Evolutionary conservation across 2,329 filamentous ascomycete genomes (phyloP).

Genomic region (Botryotinia convoluta): DNA sequence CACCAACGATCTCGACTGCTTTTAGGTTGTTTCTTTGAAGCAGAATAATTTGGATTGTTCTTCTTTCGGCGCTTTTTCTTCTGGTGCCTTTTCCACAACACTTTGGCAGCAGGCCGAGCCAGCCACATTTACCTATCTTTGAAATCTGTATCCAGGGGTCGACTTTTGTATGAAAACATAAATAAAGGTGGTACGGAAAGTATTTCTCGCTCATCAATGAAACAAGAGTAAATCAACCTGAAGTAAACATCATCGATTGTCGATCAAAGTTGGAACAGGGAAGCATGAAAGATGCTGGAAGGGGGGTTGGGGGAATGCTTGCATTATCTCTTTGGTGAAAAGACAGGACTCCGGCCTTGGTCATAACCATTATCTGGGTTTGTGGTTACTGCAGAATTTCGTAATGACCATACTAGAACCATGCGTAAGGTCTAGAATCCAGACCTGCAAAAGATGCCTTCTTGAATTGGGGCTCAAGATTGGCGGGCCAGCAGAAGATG

Average conservation of each 20-base stretch:
- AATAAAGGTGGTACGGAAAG: background rate
- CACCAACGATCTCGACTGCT: background rate
- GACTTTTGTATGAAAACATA: background rate
- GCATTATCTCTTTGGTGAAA: constrained; percentile 8
- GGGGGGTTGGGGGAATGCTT: background rate
- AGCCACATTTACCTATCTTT: constrained; percentile 7
- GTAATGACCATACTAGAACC: background rate
- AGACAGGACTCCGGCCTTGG: background rate
- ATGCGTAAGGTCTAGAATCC: background rate
- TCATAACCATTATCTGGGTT: background rate
- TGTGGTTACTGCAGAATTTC: background rate
- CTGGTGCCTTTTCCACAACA: background rate
- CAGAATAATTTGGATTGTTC: background rate
- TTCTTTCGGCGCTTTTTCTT: background rate
- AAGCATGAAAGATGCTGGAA: background rate
- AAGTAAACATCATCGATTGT: background rate
- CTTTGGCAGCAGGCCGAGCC: background rate
- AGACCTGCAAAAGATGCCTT: background rate
- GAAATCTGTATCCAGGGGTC: background rate
- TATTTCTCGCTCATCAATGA: background rate
- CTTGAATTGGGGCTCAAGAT: background rate
- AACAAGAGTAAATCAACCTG: background rate
- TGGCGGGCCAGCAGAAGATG: background rate
- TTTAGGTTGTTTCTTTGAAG: background rate
- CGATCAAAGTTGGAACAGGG: background rate